phyloP scores from a whole-genome alignment of 2,329 filamentous ascomycete species.

The Penicillium thymicola region DNA sequence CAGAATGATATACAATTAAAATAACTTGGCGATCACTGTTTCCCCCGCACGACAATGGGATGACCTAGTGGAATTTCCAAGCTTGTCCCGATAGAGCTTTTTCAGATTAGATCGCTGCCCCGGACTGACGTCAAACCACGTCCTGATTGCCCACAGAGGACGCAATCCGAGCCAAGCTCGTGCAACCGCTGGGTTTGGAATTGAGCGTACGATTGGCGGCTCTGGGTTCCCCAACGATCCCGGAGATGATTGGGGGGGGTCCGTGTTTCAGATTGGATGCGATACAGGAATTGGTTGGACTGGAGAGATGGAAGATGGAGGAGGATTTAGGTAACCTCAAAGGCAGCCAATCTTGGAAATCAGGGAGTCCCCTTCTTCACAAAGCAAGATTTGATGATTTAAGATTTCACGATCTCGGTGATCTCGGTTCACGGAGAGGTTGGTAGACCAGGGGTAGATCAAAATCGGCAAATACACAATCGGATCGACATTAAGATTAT shows the following conservation, averaged over 20 bases:
- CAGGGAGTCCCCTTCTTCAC: not conserved
- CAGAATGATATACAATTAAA: constrained; percentile 11
- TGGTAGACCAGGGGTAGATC: constrained; percentile 2
- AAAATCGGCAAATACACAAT: not conserved
- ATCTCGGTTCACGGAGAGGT: not conserved
- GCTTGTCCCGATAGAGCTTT: not conserved
- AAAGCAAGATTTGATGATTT: constrained; percentile 3
- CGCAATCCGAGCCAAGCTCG: constrained; percentile 24
- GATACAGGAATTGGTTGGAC: constrained; percentile 19
- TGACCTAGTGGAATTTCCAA: constrained; percentile 7
- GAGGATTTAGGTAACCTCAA: constrained; percentile 14
- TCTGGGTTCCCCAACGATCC: constrained; percentile 12
- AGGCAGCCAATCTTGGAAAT: not conserved
- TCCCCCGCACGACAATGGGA: constrained; percentile 5
- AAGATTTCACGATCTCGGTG: not conserved
- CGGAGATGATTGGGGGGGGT: constrained; percentile 20
- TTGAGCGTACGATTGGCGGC: constrained; percentile 22
- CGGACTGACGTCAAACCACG: constrained; percentile 26
- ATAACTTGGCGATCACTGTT: constrained; percentile 5
- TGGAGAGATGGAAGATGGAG: constrained; percentile 13
- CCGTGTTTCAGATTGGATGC: constrained; percentile 26
- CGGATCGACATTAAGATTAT: constrained; percentile 10
- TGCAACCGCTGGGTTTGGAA: constrained; percentile 18
- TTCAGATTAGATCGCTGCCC: constrained; percentile 22
- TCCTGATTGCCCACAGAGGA: constrained; percentile 15